Evolutionary conservation across 495 filamentous ascomycete species (phyloP).

Genomic region (Penicillium macrosclerotiorum): DNA sequence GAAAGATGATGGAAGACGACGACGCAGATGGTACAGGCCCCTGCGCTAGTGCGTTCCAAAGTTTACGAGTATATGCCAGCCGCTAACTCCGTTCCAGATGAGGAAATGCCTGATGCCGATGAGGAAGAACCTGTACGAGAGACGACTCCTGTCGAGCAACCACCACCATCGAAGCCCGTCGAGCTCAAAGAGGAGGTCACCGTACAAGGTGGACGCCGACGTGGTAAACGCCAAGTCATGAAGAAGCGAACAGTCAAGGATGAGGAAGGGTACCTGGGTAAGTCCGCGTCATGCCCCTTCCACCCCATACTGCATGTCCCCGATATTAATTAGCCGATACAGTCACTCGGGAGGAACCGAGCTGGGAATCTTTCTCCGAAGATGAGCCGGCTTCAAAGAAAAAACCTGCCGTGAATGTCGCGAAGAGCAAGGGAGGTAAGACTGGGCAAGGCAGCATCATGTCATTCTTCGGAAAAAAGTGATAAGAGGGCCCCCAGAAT

Average conservation of each 20-base stretch:
- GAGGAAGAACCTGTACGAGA: conserved; percentile 49
- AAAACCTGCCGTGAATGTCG: conserved; percentile 48
- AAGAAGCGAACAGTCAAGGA: conserved; percentile 90
- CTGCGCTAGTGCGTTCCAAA: neutral
- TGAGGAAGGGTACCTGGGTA: conserved; percentile 90
- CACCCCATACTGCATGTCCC: neutral
- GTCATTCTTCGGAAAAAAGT: conserved; percentile 92
- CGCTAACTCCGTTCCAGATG: conserved; percentile 26
- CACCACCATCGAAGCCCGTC: conserved; percentile 37
- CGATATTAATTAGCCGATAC: conserved; percentile 21
- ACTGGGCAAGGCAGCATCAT: conserved; percentile 83
- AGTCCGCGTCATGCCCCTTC: conserved; percentile 32
- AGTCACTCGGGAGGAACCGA: conserved; percentile 87
- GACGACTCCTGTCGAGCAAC: conserved; percentile 46
- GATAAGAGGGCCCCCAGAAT: too few species aligned
- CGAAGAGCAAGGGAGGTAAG: conserved; percentile 62
- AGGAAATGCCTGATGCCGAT: conserved; percentile 50
- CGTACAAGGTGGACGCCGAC: conserved; percentile 62
- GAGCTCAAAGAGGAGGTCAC: conserved; percentile 44
- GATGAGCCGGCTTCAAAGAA: conserved; percentile 76
- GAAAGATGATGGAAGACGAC: conserved; percentile 85
- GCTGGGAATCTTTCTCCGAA: conserved; percentile 95
- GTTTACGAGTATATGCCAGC: neutral
- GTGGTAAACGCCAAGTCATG: conserved; percentile 79
- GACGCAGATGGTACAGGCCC: conserved; percentile 40